These are phyloP conservation scores for Elongisporangium prolatum DNA, from an alignment of 352 stramenopile species.

Conservation along the genomic window DNA sequence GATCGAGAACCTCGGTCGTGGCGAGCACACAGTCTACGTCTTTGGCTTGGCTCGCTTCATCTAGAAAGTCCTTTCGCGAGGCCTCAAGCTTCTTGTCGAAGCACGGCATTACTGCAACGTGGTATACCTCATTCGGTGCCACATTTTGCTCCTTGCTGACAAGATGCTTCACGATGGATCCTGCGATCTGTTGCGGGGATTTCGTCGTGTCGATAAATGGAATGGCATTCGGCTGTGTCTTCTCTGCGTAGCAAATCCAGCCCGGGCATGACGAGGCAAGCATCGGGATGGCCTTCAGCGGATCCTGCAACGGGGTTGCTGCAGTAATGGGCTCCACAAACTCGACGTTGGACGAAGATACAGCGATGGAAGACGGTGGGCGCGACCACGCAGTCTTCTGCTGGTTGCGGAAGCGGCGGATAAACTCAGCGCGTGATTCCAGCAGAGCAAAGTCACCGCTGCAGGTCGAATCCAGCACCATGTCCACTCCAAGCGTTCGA, in stretches of 20 bases:
- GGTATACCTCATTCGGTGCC: slow-evolving; percentile 76
- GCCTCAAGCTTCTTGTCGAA: slow-evolving; percentile 99
- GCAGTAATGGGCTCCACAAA: slow-evolving; percentile 51
- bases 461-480: slow-evolving; percentile 91
- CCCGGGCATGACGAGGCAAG: slow-evolving; percentile 95
- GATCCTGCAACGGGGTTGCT: slow-evolving; percentile 54
- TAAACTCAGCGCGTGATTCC: slow-evolving; percentile 89
- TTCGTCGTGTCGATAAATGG: slow-evolving; percentile 94
- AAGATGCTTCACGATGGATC: slow-evolving; percentile 77
- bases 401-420: slow-evolving; percentile 79
- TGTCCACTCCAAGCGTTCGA: slow-evolving; percentile 77
- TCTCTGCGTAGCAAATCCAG: slow-evolving; percentile 98
- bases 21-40: slow-evolving; percentile 96
- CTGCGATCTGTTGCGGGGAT: slow-evolving; percentile 94
- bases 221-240: slow-evolving; percentile 92
- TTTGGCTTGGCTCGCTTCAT: slow-evolving; percentile 53
- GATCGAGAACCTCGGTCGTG: slow-evolving; percentile 76
- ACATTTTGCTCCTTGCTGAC: slow-evolving; percentile 57
- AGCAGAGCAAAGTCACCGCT: slow-evolving; percentile 91
- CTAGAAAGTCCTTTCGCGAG: slow-evolving; percentile 87
- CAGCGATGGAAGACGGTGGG: slow-evolving; percentile 62
- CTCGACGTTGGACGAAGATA: slow-evolving; percentile 66
- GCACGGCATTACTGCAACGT: slow-evolving; percentile 97
- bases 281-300: slow-evolving; percentile 83
- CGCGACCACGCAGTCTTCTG: slow-evolving; percentile 61